A percentile compares a stretch with the other conserved stretches of the same genome.
These are phyloP conservation scores for Tylopilus felleus DNA, from an alignment of 768 basidiomycete species.

Conservation along the genomic window DNA sequence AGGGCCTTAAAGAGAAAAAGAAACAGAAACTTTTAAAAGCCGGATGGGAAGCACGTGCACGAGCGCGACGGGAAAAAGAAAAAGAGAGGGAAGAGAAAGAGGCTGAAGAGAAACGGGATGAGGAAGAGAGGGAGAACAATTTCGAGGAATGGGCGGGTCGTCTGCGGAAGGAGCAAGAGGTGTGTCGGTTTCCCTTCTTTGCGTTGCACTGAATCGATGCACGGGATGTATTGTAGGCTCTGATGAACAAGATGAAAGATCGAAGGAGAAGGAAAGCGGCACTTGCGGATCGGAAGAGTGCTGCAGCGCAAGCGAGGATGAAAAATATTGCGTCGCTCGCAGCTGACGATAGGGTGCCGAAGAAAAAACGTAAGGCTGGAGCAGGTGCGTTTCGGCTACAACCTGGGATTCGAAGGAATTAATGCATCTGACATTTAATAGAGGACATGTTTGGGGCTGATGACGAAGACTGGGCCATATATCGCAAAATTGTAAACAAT, in stretches of 20 bases:
- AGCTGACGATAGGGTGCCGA: conserved; percentile 76
- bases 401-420: not conserved
- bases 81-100: conserved; percentile 68
- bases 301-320: conserved; percentile 94
- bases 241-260: conserved; percentile 85
- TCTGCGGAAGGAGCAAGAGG: conserved; percentile 79
- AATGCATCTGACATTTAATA: conserved; percentile 24
- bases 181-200: conserved; percentile 28
- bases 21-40: conserved; percentile 92
- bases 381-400: conserved; percentile 51
- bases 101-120: conserved; percentile 60
- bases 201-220: not conserved
- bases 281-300: conserved; percentile 87
- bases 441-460: conserved; percentile 94
- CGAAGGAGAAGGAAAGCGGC: conserved; percentile 76
- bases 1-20: conserved; percentile 89
- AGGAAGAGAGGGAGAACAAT: conserved; percentile 72
- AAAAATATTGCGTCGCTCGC: conserved; percentile 92
- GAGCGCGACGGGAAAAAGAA: conserved; percentile 83
- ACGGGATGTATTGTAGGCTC: conserved; percentile 40
- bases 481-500: conserved; percentile 84
- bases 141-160: conserved; percentile 69
- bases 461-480: conserved; percentile 97
- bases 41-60: conserved; percentile 85
- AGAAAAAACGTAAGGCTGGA: conserved; percentile 81